Base-by-base conservation (phyloP, 495 filamentous ascomycete genomes). In the Podospora appendiculata region DNA sequence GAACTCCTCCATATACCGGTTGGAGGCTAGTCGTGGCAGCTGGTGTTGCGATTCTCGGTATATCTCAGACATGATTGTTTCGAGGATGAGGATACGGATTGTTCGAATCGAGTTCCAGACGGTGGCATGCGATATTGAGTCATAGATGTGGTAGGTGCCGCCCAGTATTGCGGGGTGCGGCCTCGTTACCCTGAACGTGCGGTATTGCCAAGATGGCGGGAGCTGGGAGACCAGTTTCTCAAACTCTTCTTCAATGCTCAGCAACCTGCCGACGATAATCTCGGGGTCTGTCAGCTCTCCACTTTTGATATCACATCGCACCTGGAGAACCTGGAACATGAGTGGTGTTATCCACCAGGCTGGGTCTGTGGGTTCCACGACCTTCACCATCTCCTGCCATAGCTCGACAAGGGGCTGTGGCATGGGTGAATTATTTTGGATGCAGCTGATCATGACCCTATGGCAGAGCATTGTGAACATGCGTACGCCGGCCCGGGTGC, bases 391-490 rank as follows among this genome's bases (percentile, higher is more conserved):
- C 14, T 64, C 58, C 39, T 66, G 58, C 51, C 72, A 67, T 8
- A 76, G 64, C 33, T 67, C 62, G 13, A 72, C 46, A 19, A 76
- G 46, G 6, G 56, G 47, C 13, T 59, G 46, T 6, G 71, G 72
- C 61, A 74, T 70, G 33, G 68, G 63, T 34, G 58, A 48, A 17
- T 62, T 63, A 16, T 57, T 59, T 51, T 71, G 68, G 8, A 71
- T 53, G 52, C 73, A 75, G 58, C 62, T 68, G 41, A 75, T 61
- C 44, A 75, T 56, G 11, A 71, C 61, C 47, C 67, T 65, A 16
- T 71, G 78, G 43, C 74, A 73, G 10, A 83, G 58, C 61, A 82
- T 79, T 11, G 78, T 50, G 47, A 85, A 85, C 57, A 85, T 75
- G 45, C 73, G 68, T 16, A 77, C 66, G 10, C 79, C 80, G n/a